Evolutionary conservation across 2,329 filamentous ascomycete species (phyloP).

Genomic region (Coleophoma cylindrospora): DNA sequence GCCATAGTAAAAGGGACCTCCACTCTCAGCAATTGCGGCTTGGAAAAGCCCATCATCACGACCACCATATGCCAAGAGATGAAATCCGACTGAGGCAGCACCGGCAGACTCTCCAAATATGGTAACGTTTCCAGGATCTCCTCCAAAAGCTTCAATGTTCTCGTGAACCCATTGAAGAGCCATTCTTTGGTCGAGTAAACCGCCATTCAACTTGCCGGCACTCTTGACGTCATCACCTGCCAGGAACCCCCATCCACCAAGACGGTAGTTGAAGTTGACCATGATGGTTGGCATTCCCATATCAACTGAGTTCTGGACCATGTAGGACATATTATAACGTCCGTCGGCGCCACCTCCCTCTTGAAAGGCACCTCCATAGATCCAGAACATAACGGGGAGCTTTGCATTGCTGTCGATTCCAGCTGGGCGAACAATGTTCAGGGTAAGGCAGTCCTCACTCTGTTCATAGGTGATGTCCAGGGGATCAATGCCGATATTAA

Average conservation of each 20-base stretch:
- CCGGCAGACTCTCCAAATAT: constrained; percentile 48
- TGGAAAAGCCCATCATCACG: constrained; percentile 46
- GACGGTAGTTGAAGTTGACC: constrained; percentile 21
- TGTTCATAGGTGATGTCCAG: not conserved
- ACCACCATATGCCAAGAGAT: constrained; percentile 47
- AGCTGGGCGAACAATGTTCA: not conserved
- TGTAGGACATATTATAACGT: constrained; percentile 51
- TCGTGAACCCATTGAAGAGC: constrained; percentile 38
- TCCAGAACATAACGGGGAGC: constrained; percentile 1
- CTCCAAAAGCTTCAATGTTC: not conserved
- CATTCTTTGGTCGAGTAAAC: constrained; percentile 34
- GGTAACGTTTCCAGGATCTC: constrained; percentile 32
- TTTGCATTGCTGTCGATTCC: not conserved
- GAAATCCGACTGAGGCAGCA: constrained; percentile 41
- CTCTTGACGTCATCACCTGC: constrained; percentile 29
- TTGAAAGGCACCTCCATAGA: constrained; percentile 21
- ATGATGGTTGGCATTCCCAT: constrained; percentile 38
- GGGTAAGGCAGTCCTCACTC: not conserved
- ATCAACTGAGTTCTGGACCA: constrained; percentile 37
- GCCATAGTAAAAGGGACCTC: constrained; percentile 11
- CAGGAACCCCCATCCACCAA: not conserved
- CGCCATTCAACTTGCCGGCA: constrained; percentile 36
- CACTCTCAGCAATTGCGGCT: constrained; percentile 42
- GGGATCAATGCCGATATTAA: not conserved
- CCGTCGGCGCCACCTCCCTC: constrained; percentile 35